phyloP scores from a whole-genome alignment of 257 asterid species.

The Buddleja alternifolia region DNA sequence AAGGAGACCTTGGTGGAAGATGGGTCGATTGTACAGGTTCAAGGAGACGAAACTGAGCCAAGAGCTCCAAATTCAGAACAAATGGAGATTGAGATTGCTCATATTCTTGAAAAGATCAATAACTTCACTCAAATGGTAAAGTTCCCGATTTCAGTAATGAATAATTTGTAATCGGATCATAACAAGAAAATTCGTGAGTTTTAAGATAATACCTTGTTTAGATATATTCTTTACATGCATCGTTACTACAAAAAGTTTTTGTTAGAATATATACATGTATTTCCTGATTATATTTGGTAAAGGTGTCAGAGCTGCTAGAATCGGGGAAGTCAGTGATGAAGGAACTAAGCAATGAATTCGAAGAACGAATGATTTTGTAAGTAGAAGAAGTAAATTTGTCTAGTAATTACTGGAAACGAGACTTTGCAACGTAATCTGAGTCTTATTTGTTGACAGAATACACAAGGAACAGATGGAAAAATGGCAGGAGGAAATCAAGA shows the following conservation, averaged over 20 bases:
- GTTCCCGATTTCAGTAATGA: constrained; percentile 7
- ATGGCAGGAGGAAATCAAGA: constrained; percentile 92
- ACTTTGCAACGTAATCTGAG: constrained; percentile 30
- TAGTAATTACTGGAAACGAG: constrained; percentile 15
- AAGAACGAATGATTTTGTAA: constrained; percentile 76
- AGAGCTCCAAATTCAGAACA: constrained; percentile 58
- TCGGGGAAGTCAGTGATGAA: constrained; percentile 90
- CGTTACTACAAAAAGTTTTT: constrained; percentile 14
- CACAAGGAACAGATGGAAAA: constrained; percentile 87
- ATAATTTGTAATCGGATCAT: not conserved
- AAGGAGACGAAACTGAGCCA: constrained; percentile 60
- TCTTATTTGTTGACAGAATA: constrained; percentile 47
- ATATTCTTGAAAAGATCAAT: constrained; percentile 77
- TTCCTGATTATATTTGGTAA: constrained; percentile 23
- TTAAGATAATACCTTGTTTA: constrained; percentile 9
- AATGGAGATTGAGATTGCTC: constrained; percentile 70
- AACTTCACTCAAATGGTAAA: constrained; percentile 76
- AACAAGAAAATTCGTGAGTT: constrained; percentile 9
- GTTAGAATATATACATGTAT: not conserved
- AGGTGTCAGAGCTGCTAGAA: constrained; percentile 91
- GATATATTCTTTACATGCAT: constrained; percentile 6
- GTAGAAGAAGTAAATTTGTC: constrained; percentile 32
- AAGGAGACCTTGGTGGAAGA: constrained; percentile 39
- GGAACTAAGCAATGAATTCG: constrained; percentile 76
- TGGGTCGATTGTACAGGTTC: constrained; percentile 39